Percentiles rank a stretch among this genome's conserved stretches.
Conservation (phyloP, 495 filamentous ascomycete species). For the Daldinia concentrica region DNA sequence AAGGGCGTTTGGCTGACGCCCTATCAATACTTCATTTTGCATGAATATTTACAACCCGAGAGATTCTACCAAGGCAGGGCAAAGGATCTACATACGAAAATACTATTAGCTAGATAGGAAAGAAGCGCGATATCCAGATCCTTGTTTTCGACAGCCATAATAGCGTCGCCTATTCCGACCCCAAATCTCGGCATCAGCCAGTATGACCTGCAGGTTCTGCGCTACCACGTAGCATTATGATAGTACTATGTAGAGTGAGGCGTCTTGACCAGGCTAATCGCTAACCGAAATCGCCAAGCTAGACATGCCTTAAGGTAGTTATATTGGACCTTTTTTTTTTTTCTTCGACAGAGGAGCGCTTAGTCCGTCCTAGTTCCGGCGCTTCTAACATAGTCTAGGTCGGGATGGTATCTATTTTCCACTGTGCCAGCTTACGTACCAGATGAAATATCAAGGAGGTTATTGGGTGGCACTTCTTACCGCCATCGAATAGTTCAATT, state of each 20-base stretch:
- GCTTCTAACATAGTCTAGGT: slow-evolving; percentile 15
- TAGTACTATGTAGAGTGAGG: slow-evolving; percentile 32
- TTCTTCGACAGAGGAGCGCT: background rate
- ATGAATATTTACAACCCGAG: slow-evolving; percentile 18
- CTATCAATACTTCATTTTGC: slow-evolving; percentile 20
- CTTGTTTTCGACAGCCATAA: slow-evolving; percentile 29
- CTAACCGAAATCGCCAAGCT: slow-evolving; percentile 39
- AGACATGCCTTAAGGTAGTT: slow-evolving; percentile 6
- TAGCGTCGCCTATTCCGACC: slow-evolving; percentile 31
- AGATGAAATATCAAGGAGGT: background rate
- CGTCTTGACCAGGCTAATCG: slow-evolving; percentile 31
- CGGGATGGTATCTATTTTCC: slow-evolving; percentile 6
- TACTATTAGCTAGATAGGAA: background rate
- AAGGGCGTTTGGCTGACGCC: slow-evolving; percentile 2
- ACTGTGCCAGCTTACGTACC: slow-evolving; percentile 23
- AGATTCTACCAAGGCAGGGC: slow-evolving; percentile 1
- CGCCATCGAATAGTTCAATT: slow-evolving; percentile 1
- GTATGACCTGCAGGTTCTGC: slow-evolving; percentile 37
- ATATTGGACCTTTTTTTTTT: background rate
- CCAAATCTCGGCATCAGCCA: slow-evolving; percentile 37
- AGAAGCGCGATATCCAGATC: slow-evolving; percentile 29
- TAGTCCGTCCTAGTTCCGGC: slow-evolving; percentile 37
- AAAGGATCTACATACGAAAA: slow-evolving; percentile 28
- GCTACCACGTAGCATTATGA: slow-evolving; percentile 32
- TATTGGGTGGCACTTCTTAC: slow-evolving; percentile 20